phyloP scores from a whole-genome alignment of 1,284 basidiomycete species.

The Cryptococcus deneoformans region DNA sequence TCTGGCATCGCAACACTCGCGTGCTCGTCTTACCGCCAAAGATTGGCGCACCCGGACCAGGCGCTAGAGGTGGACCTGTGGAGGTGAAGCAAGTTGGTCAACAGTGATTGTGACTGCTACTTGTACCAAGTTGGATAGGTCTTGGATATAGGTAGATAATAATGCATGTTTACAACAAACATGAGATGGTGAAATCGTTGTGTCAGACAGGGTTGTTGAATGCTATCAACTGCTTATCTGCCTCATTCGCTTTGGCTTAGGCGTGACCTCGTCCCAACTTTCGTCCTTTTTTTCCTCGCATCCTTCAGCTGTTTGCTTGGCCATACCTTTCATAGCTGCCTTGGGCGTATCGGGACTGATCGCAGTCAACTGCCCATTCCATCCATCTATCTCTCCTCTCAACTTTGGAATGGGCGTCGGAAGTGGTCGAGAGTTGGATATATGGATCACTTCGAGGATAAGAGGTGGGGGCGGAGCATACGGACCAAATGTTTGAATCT shows the following conservation, averaged over 20 bases:
- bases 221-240: not conserved
- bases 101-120: slow-evolving; percentile 3
- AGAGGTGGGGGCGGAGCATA: not conserved
- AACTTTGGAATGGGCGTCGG: not conserved
- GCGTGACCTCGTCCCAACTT: not conserved
- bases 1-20: slow-evolving; percentile 86
- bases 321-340: not conserved
- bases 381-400: not conserved
- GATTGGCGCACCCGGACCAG: slow-evolving; percentile 46
- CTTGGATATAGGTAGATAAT: too few relatives aligned
- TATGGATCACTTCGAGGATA: not conserved
- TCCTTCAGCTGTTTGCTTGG: not conserved
- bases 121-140: too few relatives aligned
- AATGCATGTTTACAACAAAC: too few relatives aligned
- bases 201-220: too few relatives aligned
- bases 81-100: slow-evolving; percentile 78
- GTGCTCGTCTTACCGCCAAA: slow-evolving; percentile 56
- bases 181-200: too few relatives aligned
- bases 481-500: not conserved
- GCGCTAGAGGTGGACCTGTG: slow-evolving; percentile 7
- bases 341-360: not conserved
- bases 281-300: not conserved
- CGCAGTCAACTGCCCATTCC: not conserved
- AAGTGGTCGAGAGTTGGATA: not conserved
- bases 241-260: not conserved